Evolutionary conservation across 768 basidiomycete genomes (phyloP), one percentile per base, ranked within the genome.

Genomic region (Harrya chromipes): DNA sequence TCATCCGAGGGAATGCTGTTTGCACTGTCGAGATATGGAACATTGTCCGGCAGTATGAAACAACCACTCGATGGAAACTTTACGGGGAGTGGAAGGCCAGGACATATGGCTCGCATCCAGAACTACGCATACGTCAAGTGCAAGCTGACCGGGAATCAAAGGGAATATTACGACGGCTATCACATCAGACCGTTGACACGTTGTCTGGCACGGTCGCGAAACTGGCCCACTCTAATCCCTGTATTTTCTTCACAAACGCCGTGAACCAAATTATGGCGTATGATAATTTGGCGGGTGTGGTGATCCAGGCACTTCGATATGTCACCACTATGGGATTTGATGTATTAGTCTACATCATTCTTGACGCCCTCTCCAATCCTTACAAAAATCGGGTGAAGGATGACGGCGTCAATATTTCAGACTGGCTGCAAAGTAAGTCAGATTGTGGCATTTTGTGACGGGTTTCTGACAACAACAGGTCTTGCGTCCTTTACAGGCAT

Each of bases 231-330:
- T 87, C 90, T 16, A 97, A 98, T 62, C 97, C 97, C 5, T 87
- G 84, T 58, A 85, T 94, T 43, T 82, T 98, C 59, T 98, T 97
- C 73, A 65, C 80, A 20, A 88, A 90, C 53, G 91, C 89, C 0
- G 84, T 99, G 40, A 85, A 86, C 56, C 97, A 98, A 68, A 88
- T 97, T 50, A 92, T 93, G 86, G 85, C 90, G 13, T 99, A 99
- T 62, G 90, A 95, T 63, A 99, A 98, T 68, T 70, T 97, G 46
- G 91, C 90, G 10, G 79, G 78, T 36, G 90, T 94, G 19, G 87
- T 97, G 37, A 87, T 98, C 21, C 92, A 93, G 58, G 88, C 88
- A 16, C 75, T 93, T 57, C 76, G 89, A 64, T 94, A 90, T 70
- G 83, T 93, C 55, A 93, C 92, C 4, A 86, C 85, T 54, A 87